Conservation (phyloP, 305 asterid genomes). For the Nicotiana rustica region DNA sequence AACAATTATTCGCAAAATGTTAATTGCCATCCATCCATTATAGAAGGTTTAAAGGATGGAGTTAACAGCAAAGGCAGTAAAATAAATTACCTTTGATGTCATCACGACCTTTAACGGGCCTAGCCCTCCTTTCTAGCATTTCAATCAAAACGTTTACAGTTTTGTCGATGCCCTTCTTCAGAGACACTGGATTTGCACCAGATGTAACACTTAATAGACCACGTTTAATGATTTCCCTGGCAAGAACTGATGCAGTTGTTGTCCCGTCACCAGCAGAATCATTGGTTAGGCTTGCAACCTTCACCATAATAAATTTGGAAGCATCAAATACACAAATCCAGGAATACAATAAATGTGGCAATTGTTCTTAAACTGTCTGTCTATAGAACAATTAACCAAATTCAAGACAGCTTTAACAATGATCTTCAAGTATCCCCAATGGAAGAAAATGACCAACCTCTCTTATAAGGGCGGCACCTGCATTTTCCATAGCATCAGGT, state of each 20-base stretch:
- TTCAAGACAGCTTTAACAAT: neutral
- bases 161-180: constrained; percentile 93
- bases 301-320: constrained; percentile 37
- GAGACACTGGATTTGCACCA: constrained; percentile 93
- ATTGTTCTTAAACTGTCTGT: neutral
- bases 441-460: constrained; percentile 62
- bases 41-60: neutral
- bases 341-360: neutral
- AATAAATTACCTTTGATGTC: constrained; percentile 75
- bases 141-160: constrained; percentile 72
- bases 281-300: constrained; percentile 99
- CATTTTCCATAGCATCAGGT: constrained; percentile 95
- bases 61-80: neutral
- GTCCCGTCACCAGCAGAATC: constrained; percentile 99
- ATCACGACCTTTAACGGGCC: constrained; percentile 93
- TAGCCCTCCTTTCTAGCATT: constrained; percentile 83
- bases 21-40: neutral
- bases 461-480: constrained; percentile 93
- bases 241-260: constrained; percentile 89
- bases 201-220: constrained; percentile 95
- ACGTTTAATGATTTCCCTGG: constrained; percentile 91
- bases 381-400: neutral
- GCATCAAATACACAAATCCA: constrained; percentile 32
- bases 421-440: neutral
- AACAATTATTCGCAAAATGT: constrained; percentile 31